Evolutionary conservation across 139 green algal genomes (phyloP).

Genomic region (Nannochloris sp.): DNA sequence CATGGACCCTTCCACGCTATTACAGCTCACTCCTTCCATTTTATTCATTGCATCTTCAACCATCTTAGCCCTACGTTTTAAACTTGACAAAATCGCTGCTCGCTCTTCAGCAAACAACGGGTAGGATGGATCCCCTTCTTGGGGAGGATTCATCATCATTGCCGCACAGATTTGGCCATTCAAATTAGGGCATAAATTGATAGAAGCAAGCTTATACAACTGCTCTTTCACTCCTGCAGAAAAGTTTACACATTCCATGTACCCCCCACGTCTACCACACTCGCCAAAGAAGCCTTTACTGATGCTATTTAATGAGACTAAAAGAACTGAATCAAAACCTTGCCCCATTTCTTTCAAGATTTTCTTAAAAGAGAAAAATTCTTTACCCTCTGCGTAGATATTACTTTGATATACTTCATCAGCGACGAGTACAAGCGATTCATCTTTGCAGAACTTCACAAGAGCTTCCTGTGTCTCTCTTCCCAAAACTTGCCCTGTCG

Average conservation of each 20-base stretch:
- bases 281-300: conserved; percentile 86
- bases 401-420: conserved; percentile 96
- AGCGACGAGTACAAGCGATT: conserved; percentile 61
- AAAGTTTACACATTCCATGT: conserved; percentile 84
- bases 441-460: conserved; percentile 56
- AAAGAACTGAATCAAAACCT: conserved; percentile 35
- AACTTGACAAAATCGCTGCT: conserved; percentile 32
- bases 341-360: conserved; percentile 48
- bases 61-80: conserved; percentile 71
- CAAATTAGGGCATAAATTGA: conserved; percentile 91
- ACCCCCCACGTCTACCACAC: conserved; percentile 71
- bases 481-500: conserved; percentile 72
- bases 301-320: conserved; percentile 83
- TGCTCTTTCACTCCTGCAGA: conserved; percentile 54
- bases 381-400: conserved; percentile 70
- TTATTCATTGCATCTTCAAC: conserved; percentile 68
- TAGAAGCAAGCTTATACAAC: conserved; percentile 84
- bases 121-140: conserved; percentile 72
- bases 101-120: conserved; percentile 61
- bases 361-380: conserved; percentile 82
- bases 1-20: conserved; percentile 30
- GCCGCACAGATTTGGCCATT: conserved; percentile 57
- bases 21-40: conserved; percentile 86
- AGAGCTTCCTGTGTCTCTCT: conserved; percentile 62
- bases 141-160: conserved; percentile 84